These are phyloP conservation scores for Mucuna pruriens DNA, from an alignment of 306 rosid genomes.

Conservation along the genomic window DNA sequence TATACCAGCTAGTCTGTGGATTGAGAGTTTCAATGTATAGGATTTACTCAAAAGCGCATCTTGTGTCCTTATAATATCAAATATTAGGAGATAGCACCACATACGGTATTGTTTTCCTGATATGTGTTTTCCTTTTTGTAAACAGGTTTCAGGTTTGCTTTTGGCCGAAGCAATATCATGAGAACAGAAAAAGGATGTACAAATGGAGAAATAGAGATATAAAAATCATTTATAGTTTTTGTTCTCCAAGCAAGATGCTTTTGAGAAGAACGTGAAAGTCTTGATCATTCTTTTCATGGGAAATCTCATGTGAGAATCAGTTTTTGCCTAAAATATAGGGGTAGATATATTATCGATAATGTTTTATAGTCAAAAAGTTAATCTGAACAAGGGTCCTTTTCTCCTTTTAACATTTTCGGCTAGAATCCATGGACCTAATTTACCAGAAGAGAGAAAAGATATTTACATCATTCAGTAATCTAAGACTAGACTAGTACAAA, in stretches of 20 bases:
- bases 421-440: neutral
- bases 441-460: neutral
- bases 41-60: constrained; percentile 18
- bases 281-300: constrained; percentile 24
- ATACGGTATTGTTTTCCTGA: constrained; percentile 18
- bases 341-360: neutral
- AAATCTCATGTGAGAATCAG: constrained; percentile 17
- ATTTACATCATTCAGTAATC: neutral
- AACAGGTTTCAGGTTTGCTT: constrained; percentile 37
- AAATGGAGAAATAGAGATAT: neutral
- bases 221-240: constrained; percentile 12
- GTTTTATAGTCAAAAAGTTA: constrained; percentile 19
- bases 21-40: neutral
- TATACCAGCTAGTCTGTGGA: neutral
- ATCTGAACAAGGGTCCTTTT: neutral
- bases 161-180: constrained; percentile 27
- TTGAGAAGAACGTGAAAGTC: constrained; percentile 16
- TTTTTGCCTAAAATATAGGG: constrained; percentile 3
- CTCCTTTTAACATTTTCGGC: neutral
- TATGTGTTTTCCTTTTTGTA: neutral
- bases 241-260: constrained; percentile 14
- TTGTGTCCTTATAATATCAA: neutral
- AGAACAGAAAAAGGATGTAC: constrained; percentile 24
- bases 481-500: neutral
- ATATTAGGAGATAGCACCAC: constrained; percentile 9